Base-by-base conservation (phyloP, 225 moss, liverwort and hornwort species). In the Pseudoscleropodium purum region DNA sequence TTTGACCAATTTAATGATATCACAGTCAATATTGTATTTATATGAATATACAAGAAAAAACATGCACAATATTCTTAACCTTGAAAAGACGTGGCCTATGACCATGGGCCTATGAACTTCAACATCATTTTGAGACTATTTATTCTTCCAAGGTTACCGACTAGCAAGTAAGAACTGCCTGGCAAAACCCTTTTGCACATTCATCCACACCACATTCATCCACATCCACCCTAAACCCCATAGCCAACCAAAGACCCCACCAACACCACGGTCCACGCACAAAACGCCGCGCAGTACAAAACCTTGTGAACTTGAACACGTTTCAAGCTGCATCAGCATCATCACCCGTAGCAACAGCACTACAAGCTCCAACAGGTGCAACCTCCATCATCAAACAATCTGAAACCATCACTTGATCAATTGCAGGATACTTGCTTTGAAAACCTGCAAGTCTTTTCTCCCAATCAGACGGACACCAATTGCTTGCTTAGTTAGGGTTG, bases 401-500 rank as follows among this genome's bases (percentile, higher is more conserved):
- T n/a, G 75, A 30, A 65, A 54, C 15, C 41, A 52, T 79, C 41
- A 12, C 20, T 51, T n/a, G 1, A 15, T 51, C 29, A n/a, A 84
- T 84, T 77, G 84, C 84, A 67, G 68, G 7, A 85, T 68, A 17
- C 56, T 78, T 65, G 66, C 78, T 39, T 68, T 30, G 56, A 7
- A 29, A 30, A 2, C 39, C 27, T 64, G 15, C 78, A 39, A 23
- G 13, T 75, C 85, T 11, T 29, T 15, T 47, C 39, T 78, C 39
- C 65, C 65, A 51, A 39, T 54, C 43, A 37, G 57, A 70, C 33
- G 33, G 41, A 17, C 34, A 59, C 24, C 12, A 43, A 73, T 73
- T 79, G 54, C 54, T 87, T 65, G 65, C 79, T 79, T 41, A 25
- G 21, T 79, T 89, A 85, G 84, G 89, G 85, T 85, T 89, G 77